Evolutionary conservation across 2,329 filamentous ascomycete genomes (phyloP).

Genomic region (Calonectria montana): DNA sequence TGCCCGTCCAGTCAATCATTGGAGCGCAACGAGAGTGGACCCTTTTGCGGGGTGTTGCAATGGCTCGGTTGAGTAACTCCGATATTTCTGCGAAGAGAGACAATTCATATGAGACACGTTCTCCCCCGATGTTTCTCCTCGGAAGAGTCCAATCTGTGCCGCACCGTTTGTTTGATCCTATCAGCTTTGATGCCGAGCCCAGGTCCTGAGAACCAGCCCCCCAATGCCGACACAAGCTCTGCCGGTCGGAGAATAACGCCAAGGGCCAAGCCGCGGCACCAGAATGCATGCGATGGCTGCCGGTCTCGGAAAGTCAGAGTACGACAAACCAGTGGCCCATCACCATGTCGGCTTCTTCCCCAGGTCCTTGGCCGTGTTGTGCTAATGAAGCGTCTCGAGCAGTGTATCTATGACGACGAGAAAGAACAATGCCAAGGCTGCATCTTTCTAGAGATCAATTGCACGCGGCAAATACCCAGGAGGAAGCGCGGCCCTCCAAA

Average conservation of each 20-base stretch:
- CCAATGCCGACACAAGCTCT: background rate
- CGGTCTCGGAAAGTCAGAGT: conserved; percentile 40
- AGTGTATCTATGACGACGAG: conserved; percentile 33
- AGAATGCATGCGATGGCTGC: conserved; percentile 39
- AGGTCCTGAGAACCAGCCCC: background rate
- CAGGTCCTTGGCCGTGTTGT: background rate
- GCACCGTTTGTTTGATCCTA: background rate
- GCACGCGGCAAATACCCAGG: conserved; percentile 34
- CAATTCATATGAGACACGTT: background rate
- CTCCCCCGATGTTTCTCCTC: conserved; percentile 40
- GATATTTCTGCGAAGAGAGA: conserved; percentile 35
- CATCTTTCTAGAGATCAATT: conserved; percentile 29
- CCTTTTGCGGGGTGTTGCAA: conserved; percentile 9
- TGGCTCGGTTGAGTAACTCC: conserved; percentile 25
- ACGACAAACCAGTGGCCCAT: background rate
- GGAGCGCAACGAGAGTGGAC: conserved; percentile 13
- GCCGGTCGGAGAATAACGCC: background rate
- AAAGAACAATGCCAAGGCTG: conserved; percentile 31
- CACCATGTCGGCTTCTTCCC: background rate
- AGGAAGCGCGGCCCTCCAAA: conserved; percentile 40
- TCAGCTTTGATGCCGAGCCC: conserved; percentile 6
- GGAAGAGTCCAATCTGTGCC: background rate
- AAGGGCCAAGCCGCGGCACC: conserved; percentile 21
- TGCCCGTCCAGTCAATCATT: background rate
- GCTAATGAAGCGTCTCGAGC: background rate